These are phyloP conservation scores for Solanum peruvianum DNA, from an alignment of 257 asterid genomes.

Conservation along the genomic window DNA sequence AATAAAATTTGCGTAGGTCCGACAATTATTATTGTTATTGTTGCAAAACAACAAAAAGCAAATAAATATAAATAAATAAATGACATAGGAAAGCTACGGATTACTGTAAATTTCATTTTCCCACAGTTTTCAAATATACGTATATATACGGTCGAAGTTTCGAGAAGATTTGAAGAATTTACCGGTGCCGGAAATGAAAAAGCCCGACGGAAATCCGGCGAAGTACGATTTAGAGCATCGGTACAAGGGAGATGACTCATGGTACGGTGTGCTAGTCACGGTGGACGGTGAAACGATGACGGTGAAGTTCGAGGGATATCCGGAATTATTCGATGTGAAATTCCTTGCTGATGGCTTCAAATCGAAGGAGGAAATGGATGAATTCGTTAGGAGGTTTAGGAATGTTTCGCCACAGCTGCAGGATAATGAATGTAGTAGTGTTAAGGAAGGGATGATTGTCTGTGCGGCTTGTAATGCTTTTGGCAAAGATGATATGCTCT, in stretches of 20 bases:
- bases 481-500: constrained; percentile 27
- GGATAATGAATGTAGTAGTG: constrained; percentile 16
- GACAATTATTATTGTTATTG: not conserved
- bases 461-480: constrained; percentile 33
- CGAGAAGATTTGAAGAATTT: not conserved
- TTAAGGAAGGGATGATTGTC: constrained; percentile 21
- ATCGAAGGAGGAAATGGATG: constrained; percentile 17
- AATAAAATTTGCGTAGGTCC: not conserved
- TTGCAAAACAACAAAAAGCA: not conserved
- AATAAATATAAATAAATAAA: not conserved
- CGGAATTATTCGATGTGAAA: not conserved
- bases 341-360: constrained; percentile 11
- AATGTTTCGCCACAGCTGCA: constrained; percentile 30
- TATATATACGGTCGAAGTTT: not conserved
- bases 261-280: constrained; percentile 28
- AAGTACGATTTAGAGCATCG: constrained; percentile 24
- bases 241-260: constrained; percentile 35
- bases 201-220: not conserved
- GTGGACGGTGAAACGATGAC: constrained; percentile 8
- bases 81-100: not conserved
- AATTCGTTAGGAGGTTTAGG: constrained; percentile 24
- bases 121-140: not conserved
- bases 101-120: not conserved
- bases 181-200: not conserved
- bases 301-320: constrained; percentile 13